phyloP scores from a whole-genome alignment of 305 asterid genomes.

The Solanum hybrid region DNA sequence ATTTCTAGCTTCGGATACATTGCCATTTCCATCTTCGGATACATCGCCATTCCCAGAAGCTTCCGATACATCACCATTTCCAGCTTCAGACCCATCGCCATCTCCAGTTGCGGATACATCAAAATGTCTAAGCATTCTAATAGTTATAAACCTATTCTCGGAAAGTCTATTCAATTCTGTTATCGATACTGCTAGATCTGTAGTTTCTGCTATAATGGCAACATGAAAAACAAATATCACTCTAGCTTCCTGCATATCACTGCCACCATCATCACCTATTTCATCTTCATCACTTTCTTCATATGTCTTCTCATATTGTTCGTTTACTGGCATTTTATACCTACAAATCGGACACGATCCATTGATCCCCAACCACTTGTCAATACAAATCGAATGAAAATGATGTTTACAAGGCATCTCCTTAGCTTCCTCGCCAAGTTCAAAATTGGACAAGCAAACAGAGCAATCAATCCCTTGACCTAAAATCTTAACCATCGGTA shows the following conservation, averaged over 20 bases:
- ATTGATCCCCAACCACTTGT: constrained; percentile 46
- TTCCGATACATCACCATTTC: background rate
- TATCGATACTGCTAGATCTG: background rate
- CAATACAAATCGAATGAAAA: constrained; percentile 40
- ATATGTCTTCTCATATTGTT: background rate
- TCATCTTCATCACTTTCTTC: background rate
- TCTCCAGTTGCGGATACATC: background rate
- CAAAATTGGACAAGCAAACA: constrained; percentile 39
- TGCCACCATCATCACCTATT: background rate
- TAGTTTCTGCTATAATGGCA: background rate
- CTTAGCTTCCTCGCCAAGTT: constrained; percentile 4
- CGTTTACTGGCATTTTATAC: constrained; percentile 39
- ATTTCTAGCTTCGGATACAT: background rate
- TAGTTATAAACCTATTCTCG: background rate
- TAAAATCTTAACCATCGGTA: constrained; percentile 24
- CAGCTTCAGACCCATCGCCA: background rate
- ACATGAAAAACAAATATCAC: background rate
- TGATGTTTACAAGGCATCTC: constrained; percentile 53
- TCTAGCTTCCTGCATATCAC: background rate
- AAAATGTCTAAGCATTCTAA: background rate
- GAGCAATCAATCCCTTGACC: constrained; percentile 40
- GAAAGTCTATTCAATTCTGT: background rate
- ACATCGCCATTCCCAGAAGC: background rate
- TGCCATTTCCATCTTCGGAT: background rate
- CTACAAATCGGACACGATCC: constrained; percentile 61